Base-by-base conservation (phyloP, 2,329 filamentous ascomycete genomes). In the Blastomyces emzantsi region DNA sequence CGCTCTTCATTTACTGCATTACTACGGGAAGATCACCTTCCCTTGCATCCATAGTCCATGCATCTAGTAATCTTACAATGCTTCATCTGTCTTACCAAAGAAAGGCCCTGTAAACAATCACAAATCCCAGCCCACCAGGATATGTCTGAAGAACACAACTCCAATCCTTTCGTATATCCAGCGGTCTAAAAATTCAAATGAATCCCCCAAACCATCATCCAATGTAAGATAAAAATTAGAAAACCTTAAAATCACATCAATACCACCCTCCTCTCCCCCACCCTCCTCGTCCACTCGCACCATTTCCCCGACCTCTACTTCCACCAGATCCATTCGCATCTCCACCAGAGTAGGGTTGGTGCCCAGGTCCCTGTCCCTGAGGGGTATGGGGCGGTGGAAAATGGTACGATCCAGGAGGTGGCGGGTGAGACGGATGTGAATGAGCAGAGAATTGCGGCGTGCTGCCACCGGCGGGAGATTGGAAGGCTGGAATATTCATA, bases 331-430 rank as follows among this genome's bases (percentile, higher is more conserved):
- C 60, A 59, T 55, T 60, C 43, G 36, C 61, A 57, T 61, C 62
- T 22, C 63, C 64, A 47, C 57, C 30, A 60, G 41, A 36, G 39
- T 63, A 51, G 1, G 30, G 22, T 11, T 63, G 61, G 17, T n/a
- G 41, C 19, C 57, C 57, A 13, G 25, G 39, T 9, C 54, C 36
- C 36, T 41, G 55, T 52, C 62, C 62, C 51, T 56, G 62, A 25
- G 49, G 41, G 6, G 69, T 66, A 64, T 75, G 71, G 39, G 73
- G 72, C 19, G 72, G 72, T 39, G 73, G 73, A 36, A 73, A 75
- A 57, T 71, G 70, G 64, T 73, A 70, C 22, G 73, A 70, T 1
- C 73, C 71, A 33, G 70, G 70, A 0, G 72, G 70, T 64, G 73
- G 70, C 28, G 68, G 70, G 51, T 71, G 72, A n/a, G 61, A 63